A percentile compares a stretch with the other conserved stretches of the same genome.
These are phyloP conservation scores for Clavispora vitiphila DNA, from an alignment of 805 yeast genomes.

Conservation along the genomic window DNA sequence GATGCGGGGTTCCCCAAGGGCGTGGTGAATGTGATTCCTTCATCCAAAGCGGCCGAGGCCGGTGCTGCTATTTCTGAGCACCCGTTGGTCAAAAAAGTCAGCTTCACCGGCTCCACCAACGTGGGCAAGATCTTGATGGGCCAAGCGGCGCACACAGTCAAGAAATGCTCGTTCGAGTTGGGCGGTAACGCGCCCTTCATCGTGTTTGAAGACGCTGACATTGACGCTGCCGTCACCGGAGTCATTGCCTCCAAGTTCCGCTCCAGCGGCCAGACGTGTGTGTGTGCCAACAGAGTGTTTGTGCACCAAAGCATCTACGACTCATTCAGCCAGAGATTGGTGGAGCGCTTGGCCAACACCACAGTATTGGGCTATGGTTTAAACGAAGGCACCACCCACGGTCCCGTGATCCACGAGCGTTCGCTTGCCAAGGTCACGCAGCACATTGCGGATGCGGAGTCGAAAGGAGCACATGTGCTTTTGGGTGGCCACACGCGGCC, in stretches of 20 bases:
- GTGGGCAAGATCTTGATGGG: conserved; percentile 18
- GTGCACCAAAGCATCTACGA: conserved; percentile 16
- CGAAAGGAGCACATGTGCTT: conserved; percentile 60
- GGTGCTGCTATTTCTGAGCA: conserved; percentile 51
- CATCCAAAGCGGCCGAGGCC: conserved; percentile 39
- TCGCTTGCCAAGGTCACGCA: conserved; percentile 57
- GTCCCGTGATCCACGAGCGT: conserved; percentile 65
- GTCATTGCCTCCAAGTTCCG: conserved; percentile 17
- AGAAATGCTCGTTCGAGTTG: conserved; percentile 17
- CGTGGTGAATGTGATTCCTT: conserved; percentile 53
- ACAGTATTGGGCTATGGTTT: conserved; percentile 62
- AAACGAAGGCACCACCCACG: conserved; percentile 57
- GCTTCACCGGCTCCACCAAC: conserved; percentile 18
- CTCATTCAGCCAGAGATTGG: conserved; percentile 11
- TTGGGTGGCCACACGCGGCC: conserved; percentile 54
- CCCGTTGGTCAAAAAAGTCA: conserved; percentile 17
- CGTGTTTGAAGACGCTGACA: conserved; percentile 16
- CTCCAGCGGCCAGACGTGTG: conserved; percentile 18
- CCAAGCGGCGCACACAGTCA: conserved; percentile 14
- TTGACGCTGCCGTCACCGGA: conserved; percentile 17
- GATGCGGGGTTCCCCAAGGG: conserved; percentile 74
- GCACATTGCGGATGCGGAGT: conserved; percentile 63
- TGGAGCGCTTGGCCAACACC: conserved; percentile 11
- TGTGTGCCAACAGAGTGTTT: conserved; percentile 17
- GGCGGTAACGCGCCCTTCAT: conserved; percentile 20